Evolutionary conservation across 805 yeast genomes (phyloP), one percentile per base, ranked within the genome.

Genomic region (Suhomyces sp.): DNA sequence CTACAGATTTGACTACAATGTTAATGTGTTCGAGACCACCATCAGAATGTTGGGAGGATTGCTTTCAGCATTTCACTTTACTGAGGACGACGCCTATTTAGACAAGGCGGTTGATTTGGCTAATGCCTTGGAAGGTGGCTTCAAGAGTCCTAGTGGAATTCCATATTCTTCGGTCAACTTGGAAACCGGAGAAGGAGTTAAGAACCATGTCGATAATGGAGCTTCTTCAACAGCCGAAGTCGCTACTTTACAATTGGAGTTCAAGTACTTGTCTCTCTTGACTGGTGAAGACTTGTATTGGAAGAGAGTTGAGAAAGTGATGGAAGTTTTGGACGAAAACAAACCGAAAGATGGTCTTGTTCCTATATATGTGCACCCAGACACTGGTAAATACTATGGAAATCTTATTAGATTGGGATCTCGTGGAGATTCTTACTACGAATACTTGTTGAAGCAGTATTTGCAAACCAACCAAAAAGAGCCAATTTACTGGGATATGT

Each of bases 31-130:
- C 69, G 97, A 91, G 66, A 90, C 97, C n/a, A 90, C 97, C 5
- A 91, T 90, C 57, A 79, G 97, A 65, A 90, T 92, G 96, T 73
- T 92, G 24, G 97, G 97, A 44, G 97, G 97, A 0, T 74, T 92
- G n/a, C 71, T 92, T 47, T 86, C 96, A 2, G 96, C 96, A 0
- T 83, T 82, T 63, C 85, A 88, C 58, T 70, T 90, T 27, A 79
- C 92, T 1, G 72, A 78, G 12, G 92, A 88, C 60, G 88, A 84
- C 46, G 54, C 88, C 51, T 90, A 84, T 62, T 73, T 90, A 50
- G 89, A 88, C 56, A 86, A 85, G 63, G 97, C 97, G 1, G 82
- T 78, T 7, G 88, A 55, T 61, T 77, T 91, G 58, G 97, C 90
- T n/a, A 82, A 86, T 61, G 78, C 89, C 27, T 63, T 91, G 48